These are phyloP conservation scores for Aegilops sharonensis DNA, from an alignment of 176 grass and related monocot genomes.

Conservation along the genomic window DNA sequence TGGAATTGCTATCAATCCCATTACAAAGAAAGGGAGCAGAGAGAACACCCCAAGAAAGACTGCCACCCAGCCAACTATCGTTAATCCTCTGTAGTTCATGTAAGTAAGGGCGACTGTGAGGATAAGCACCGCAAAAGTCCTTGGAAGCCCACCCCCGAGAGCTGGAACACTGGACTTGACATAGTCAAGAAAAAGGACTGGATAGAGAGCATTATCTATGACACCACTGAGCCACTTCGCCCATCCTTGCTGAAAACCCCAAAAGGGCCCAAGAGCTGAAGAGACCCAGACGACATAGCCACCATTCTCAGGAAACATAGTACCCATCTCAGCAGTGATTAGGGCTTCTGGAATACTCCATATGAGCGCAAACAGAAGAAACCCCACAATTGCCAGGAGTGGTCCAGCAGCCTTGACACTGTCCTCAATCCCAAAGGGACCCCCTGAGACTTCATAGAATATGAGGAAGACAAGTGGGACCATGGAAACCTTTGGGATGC, in stretches of 20 bases:
- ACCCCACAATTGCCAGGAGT: constrained; percentile 77
- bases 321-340: constrained; percentile 92
- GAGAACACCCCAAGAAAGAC: constrained; percentile 79
- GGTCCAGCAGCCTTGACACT: constrained; percentile 76
- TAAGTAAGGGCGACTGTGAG: constrained; percentile 71
- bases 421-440: constrained; percentile 91
- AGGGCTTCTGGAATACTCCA: constrained; percentile 90
- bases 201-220: constrained; percentile 91
- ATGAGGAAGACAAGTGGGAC: constrained; percentile 82
- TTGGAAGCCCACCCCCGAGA: constrained; percentile 58
- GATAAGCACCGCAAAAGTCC: constrained; percentile 36
- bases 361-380: constrained; percentile 71
- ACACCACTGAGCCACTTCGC: constrained; percentile 93
- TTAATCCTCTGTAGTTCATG: constrained; percentile 83
- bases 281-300: constrained; percentile 93
- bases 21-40: constrained; percentile 73
- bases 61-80: constrained; percentile 50
- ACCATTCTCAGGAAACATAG: constrained; percentile 90
- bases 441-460: constrained; percentile 95
- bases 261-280: constrained; percentile 76
- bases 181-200: constrained; percentile 88
- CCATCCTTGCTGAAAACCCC: constrained; percentile 98
- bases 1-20: constrained; percentile 78
- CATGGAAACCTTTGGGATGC: constrained; percentile 64
- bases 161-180: constrained; percentile 69